Evolutionary conservation across 768 basidiomycete species (phyloP), one percentile per base, ranked within the genome.

Genomic region (Lentinula guzmanii): DNA sequence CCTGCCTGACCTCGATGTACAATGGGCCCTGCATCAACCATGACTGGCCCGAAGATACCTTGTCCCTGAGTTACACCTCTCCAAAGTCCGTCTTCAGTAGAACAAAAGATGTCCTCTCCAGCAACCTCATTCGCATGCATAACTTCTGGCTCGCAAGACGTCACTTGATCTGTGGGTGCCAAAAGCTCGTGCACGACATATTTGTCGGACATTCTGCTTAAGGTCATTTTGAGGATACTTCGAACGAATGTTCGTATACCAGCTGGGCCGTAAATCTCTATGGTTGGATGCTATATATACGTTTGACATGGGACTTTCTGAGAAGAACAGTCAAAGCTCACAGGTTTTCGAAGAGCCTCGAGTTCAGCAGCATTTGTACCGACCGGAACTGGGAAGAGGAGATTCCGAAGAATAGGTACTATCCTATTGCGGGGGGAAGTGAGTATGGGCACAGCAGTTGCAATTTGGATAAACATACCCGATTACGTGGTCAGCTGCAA

Each of bases 101-200:
- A 71, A 60, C 80, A 81, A 5, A 74, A 50, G 45, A 94, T 77
- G 69, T 94, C 85, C 39, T 65, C 64, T 3, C 93, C 93, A 1
- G 75, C 70, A 42, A 78, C 69, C 72, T 95, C 91, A 66, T 79
- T 89, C n/a, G 69, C 68, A 65, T 91, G 87, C 67, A 88, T 72
- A 16, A 78, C 71, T 31, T 80, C 75, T 16, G 70, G 65, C 18
- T 79, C 76, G 62, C 85, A 86, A 7, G 83, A 72, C 3, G 83
- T 86, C 0, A 75, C 66, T n/a, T 68, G 42, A 62, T 93, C 90
- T n/a, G 72, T 72, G 2, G 73, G 66, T 2, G 74, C 77, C 18
- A 95, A 77, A 1, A 95, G 81, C 69, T 95, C 93, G 69, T 95
- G 91, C 1, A 92, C 90, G 42, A 79, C 81, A 68, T 88, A 95